phyloP scores from a whole-genome alignment of 441 rosid species.

The Erodium trifolium region DNA sequence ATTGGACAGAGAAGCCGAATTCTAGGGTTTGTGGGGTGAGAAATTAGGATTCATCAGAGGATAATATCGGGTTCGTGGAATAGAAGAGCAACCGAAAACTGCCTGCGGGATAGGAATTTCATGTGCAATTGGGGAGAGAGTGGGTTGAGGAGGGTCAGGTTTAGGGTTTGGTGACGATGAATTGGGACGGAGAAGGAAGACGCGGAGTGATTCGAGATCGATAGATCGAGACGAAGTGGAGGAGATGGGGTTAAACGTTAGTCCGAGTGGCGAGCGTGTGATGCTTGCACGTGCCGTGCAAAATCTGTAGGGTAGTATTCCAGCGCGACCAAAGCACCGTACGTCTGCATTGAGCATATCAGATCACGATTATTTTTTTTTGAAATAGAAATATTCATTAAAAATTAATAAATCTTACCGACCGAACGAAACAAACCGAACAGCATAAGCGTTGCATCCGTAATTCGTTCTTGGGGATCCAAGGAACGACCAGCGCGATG shows the following conservation, averaged over 20 bases:
- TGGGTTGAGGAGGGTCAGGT: slow-evolving; percentile 14
- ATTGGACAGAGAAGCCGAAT: slow-evolving; percentile 1
- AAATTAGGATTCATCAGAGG: slow-evolving; percentile 22
- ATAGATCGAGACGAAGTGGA: not conserved
- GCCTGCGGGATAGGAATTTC: slow-evolving; percentile 12
- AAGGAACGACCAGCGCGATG: too few relatives aligned
- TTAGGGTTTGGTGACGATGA: slow-evolving; percentile 27
- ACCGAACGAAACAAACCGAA: too few relatives aligned
- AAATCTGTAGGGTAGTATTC: not conserved
- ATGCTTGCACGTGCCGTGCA: not conserved
- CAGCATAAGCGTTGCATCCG: too few relatives aligned
- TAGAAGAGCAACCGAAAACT: not conserved
- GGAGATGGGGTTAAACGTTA: slow-evolving; percentile 20
- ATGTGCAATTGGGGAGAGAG: slow-evolving; percentile 13
- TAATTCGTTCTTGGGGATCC: too few relatives aligned
- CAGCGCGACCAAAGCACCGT: too few relatives aligned
- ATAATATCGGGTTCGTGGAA: not conserved
- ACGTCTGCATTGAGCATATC: too few relatives aligned
- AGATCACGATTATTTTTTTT: too few relatives aligned
- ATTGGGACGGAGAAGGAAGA: not conserved
- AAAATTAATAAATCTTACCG: too few relatives aligned
- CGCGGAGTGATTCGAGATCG: not conserved
- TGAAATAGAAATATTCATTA: too few relatives aligned
- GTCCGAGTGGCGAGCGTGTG: slow-evolving; percentile 8
- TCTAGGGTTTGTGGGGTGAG: slow-evolving; percentile 20